Conservation (phyloP, 2,329 filamentous ascomycete species). For the Claviceps sp. region DNA sequence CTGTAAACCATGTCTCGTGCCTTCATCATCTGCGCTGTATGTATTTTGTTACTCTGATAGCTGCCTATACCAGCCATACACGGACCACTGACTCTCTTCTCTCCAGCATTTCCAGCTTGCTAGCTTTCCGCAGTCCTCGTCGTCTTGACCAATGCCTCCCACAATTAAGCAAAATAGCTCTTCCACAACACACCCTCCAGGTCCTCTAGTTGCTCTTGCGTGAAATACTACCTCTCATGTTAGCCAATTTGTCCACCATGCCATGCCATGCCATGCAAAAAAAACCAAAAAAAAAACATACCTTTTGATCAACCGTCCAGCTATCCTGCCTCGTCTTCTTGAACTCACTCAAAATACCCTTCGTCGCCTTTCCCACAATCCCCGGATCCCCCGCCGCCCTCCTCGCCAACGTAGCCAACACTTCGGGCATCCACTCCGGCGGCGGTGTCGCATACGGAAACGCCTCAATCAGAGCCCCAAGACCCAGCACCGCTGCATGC, state of each 20-base stretch:
- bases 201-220: slow-evolving; percentile 84
- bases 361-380: slow-evolving; percentile 89
- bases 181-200: slow-evolving; percentile 96
- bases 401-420: slow-evolving; percentile 71
- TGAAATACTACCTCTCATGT: slow-evolving; percentile 50
- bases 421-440: slow-evolving; percentile 85
- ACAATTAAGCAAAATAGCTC: slow-evolving; percentile 79
- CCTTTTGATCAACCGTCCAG: slow-evolving; percentile 96
- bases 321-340: slow-evolving; percentile 99
- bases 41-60: no score
- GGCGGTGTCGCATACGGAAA: slow-evolving; percentile 94
- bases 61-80: no score
- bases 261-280: not conserved
- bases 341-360: slow-evolving; percentile 87
- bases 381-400: slow-evolving; percentile 80
- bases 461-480: slow-evolving; percentile 84
- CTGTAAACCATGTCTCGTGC: not conserved
- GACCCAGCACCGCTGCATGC: slow-evolving; percentile 81
- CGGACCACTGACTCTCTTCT: not conserved
- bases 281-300: slow-evolving; percentile 25
- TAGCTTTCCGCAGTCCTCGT: not conserved
- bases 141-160: not conserved
- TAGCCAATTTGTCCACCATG: not conserved
- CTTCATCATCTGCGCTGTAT: no score
- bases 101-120: not conserved